Evolutionary conservation across 2,329 filamentous ascomycete species (phyloP).

Genomic region (Penicillium crustosum): DNA sequence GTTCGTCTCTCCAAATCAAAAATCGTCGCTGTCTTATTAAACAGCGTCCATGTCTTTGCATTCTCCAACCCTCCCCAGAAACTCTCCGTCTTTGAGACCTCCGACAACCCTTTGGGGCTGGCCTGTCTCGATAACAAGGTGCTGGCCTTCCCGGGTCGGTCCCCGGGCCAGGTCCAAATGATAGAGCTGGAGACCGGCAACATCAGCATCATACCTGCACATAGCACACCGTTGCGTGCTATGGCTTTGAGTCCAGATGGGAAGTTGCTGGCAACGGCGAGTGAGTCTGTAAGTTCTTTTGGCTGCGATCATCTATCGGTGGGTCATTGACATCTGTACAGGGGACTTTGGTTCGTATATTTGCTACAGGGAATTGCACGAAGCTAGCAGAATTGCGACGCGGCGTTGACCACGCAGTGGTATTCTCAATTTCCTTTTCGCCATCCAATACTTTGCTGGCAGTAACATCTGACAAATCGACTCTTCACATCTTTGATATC

Average conservation of each 20-base stretch:
- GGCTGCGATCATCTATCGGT: not conserved
- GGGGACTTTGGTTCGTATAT: conserved; percentile 87
- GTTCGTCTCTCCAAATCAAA: conserved; percentile 73
- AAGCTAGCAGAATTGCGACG: conserved; percentile 81
- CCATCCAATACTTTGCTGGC: conserved; percentile 77
- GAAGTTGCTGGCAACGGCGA: conserved; percentile 81
- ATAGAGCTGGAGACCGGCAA: conserved; percentile 75
- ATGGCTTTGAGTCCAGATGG: conserved; percentile 78
- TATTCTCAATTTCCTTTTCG: conserved; percentile 86
- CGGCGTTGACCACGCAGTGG: conserved; percentile 81
- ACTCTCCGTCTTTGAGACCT: conserved; percentile 76
- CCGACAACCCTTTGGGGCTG: conserved; percentile 77
- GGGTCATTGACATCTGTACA: conserved; percentile 36
- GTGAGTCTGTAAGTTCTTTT: conserved; percentile 62
- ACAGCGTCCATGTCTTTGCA: conserved; percentile 77
- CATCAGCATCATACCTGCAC: conserved; percentile 91
- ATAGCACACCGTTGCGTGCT: conserved; percentile 74
- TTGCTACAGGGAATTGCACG: conserved; percentile 75
- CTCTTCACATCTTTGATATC: conserved; percentile 89
- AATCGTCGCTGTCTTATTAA: conserved; percentile 77
- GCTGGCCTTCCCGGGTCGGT: conserved; percentile 84
- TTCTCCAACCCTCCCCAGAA: conserved; percentile 72
- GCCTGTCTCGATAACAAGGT: conserved; percentile 72
- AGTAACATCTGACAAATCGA: conserved; percentile 95
- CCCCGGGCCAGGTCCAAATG: conserved; percentile 82